These are phyloP conservation scores for Exophiala sp. DNA, from an alignment of 2,329 filamentous ascomycete species.

Conservation along the genomic window DNA sequence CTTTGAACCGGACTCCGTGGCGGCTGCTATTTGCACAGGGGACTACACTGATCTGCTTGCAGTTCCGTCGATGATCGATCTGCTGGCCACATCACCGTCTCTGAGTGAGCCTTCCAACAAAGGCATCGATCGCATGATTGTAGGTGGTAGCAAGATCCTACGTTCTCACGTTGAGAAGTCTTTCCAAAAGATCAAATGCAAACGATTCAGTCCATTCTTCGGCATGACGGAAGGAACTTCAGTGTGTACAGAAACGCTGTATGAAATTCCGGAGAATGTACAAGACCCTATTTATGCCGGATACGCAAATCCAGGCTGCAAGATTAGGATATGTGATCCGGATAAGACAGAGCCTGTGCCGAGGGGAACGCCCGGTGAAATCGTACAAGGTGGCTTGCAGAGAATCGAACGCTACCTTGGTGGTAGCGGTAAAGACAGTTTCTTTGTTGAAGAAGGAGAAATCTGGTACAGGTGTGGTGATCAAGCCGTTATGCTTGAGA, in stretches of 20 bases:
- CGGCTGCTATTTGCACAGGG: neutral
- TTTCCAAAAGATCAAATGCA: neutral
- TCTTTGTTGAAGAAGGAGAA: slow-evolving; percentile 37
- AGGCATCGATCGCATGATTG: slow-evolving; percentile 6
- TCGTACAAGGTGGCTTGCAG: slow-evolving; percentile 40
- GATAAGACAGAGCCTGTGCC: slow-evolving; percentile 31
- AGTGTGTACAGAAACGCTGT: slow-evolving; percentile 2
- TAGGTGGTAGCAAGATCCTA: slow-evolving; percentile 8
- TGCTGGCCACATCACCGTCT: neutral
- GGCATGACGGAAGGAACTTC: slow-evolving; percentile 8
- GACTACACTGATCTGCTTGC: slow-evolving; percentile 7
- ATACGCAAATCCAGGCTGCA: slow-evolving; percentile 17
- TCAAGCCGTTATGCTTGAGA: slow-evolving; percentile 38
- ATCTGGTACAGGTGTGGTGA: slow-evolving; percentile 44
- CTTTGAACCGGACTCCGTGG: slow-evolving; percentile 3
- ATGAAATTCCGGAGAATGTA: neutral
- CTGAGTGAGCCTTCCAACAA: neutral
- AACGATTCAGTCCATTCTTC: slow-evolving; percentile 3
- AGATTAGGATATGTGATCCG: slow-evolving; percentile 38
- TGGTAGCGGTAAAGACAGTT: slow-evolving; percentile 27
- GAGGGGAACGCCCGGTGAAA: slow-evolving; percentile 38
- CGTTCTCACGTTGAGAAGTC: slow-evolving; percentile 7
- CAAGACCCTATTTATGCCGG: slow-evolving; percentile 6
- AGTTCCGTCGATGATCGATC: slow-evolving; percentile 11
- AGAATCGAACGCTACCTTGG: slow-evolving; percentile 38